Evolutionary conservation across 495 filamentous ascomycete species (phyloP), one percentile per base, ranked within the genome.

Genomic region (Xylaria castorea): DNA sequence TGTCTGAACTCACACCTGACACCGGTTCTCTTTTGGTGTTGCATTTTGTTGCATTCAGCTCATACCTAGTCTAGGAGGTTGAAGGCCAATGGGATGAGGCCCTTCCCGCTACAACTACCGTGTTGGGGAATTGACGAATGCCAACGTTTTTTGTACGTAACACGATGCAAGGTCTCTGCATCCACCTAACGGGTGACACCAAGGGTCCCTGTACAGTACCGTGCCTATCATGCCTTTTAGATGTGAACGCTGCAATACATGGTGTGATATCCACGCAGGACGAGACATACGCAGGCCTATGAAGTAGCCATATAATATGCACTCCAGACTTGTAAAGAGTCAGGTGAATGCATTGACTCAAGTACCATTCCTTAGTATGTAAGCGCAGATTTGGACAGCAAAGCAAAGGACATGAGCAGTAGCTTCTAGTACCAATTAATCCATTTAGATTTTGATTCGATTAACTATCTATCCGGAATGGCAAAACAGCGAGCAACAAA

Each of bases 111-210:
- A 48, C 36, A 48, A 73, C 63, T 46, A 60, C 51, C 70, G 36
- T 27, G 46, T 20, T 66, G 50, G 51, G 74, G 34, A 55, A 60
- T 48, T 36, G 72, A 73, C 71, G 71, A 75, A 78, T 78, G 66
- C 77, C 38, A 75, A 69, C 61, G 60, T 40, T 75, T 75, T 48
- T 27, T 67, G 67, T 78, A 80, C 76, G 78, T 80, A 76, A 80
- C 53, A 50, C 72, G 38, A 44, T 61, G 58, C 44, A 44, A 48
- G 70, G 55, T 51, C 61, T 70, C 70, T 30, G 66, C 72, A 71
- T 75, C 50, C 22, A 58, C 44, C 38, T 22, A 42, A 38, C 46
- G 46, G 63, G 30, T 66, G 46, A 53, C 63, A n/a, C 63, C 44
- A 66, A 66, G 27, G 62, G 62, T 34, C 63, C 44, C 62, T 46